phyloP scores from a whole-genome alignment of 768 basidiomycete genomes.

The Hericium rajendrae region DNA sequence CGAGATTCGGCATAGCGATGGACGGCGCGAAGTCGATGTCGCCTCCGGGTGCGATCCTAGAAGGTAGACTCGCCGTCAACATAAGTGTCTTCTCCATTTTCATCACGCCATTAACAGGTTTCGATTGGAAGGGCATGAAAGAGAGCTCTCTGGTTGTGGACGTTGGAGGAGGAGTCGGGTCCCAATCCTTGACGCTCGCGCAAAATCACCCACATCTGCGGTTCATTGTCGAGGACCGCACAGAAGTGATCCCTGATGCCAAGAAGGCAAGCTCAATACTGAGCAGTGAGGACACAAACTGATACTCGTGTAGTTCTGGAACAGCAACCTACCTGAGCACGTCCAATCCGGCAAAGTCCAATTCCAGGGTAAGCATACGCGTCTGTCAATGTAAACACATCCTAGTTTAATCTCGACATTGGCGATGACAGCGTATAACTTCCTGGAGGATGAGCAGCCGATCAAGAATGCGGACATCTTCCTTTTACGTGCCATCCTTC shows the following conservation, averaged over 20 bases:
- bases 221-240: slow-evolving; percentile 41
- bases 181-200: slow-evolving; percentile 34
- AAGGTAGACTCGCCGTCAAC: not conserved
- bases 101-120: not conserved
- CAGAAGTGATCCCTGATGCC: not conserved
- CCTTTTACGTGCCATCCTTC: slow-evolving; percentile 27
- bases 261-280: not conserved
- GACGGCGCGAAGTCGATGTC: slow-evolving; percentile 13
- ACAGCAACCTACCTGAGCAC: not conserved
- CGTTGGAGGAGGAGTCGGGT: slow-evolving; percentile 64
- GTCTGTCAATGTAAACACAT: not conserved
- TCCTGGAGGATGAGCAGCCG: slow-evolving; percentile 21
- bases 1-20: slow-evolving; percentile 26
- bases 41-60: not conserved
- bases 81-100: not conserved
- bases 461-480: slow-evolving; percentile 28
- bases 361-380: not conserved
- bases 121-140: slow-evolving; percentile 21
- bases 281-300: not conserved
- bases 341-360: not conserved
- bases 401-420: not conserved
- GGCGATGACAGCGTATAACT: not conserved
- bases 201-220: slow-evolving; percentile 30
- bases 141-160: slow-evolving; percentile 48
- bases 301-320: not conserved